Conservation (phyloP, 148 eudicot genomes). For the Spergularia bocconei region DNA sequence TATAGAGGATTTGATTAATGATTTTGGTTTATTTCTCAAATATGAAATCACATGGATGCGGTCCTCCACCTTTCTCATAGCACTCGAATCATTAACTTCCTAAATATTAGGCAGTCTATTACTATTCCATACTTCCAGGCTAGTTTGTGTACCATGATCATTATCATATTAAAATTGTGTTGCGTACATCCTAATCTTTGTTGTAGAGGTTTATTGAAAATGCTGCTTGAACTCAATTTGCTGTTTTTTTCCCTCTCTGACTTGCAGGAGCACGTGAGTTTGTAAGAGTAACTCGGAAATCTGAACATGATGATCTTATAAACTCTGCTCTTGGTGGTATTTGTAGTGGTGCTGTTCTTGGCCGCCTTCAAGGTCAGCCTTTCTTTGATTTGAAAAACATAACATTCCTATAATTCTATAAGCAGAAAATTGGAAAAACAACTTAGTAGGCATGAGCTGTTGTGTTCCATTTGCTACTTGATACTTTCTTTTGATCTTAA, state of each 20-base stretch:
- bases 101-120: not conserved
- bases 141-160: not conserved
- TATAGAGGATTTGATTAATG: not conserved
- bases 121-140: not conserved
- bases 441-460: not conserved
- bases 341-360: conserved; percentile 83
- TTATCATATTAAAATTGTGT: not conserved
- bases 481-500: not conserved
- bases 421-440: not conserved
- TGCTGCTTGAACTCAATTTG: not conserved
- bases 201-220: not conserved
- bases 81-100: not conserved
- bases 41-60: not conserved
- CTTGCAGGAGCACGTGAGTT: conserved; percentile 77
- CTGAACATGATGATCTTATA: conserved; percentile 60
- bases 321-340: conserved; percentile 77
- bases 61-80: not conserved
- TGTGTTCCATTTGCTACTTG: not conserved
- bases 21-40: not conserved
- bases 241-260: conserved; percentile 5
- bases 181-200: not conserved
- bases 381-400: not conserved
- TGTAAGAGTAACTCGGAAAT: conserved; percentile 54
- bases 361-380: conserved; percentile 79
- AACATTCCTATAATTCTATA: too few species aligned